Conservation (phyloP, 805 yeast species). For the Wickerhamomyces tratensis region DNA sequence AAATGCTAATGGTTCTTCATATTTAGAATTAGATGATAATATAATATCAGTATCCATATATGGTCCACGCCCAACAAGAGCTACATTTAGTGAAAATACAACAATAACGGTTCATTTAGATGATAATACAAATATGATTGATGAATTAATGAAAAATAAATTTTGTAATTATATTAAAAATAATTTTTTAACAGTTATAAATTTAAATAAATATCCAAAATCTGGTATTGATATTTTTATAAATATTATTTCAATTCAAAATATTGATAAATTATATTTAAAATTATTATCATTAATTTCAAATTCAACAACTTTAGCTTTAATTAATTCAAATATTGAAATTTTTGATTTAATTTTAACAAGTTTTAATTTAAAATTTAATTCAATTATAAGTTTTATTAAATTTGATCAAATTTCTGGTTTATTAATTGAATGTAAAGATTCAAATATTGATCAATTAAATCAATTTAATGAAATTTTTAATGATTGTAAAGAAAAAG, state of each 20-base stretch:
- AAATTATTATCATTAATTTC: constrained; percentile 28
- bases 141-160: constrained; percentile 30
- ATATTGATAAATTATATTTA: constrained; percentile 21
- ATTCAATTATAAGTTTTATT: constrained; percentile 39
- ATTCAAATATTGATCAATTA: constrained; percentile 21
- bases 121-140: constrained; percentile 21
- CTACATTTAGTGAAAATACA: constrained; percentile 61
- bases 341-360: constrained; percentile 66
- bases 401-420: constrained; percentile 54
- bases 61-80: constrained; percentile 84
- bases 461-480: constrained; percentile 19
- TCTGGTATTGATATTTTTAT: constrained; percentile 77
- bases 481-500: background rate
- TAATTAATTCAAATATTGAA: constrained; percentile 81
- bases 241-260: constrained; percentile 41
- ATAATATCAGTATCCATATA: constrained; percentile 55
- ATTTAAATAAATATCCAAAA: constrained; percentile 73
- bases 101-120: constrained; percentile 44
- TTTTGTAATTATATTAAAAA: constrained; percentile 30
- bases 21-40: constrained; percentile 48
- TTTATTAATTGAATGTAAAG: constrained; percentile 38
- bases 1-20: constrained; percentile 78
- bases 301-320: constrained; percentile 50
- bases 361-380: constrained; percentile 35
- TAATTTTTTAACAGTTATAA: constrained; percentile 27